Conservation (phyloP, 495 filamentous ascomycete genomes). For the Clavariopsis aquatica region DNA sequence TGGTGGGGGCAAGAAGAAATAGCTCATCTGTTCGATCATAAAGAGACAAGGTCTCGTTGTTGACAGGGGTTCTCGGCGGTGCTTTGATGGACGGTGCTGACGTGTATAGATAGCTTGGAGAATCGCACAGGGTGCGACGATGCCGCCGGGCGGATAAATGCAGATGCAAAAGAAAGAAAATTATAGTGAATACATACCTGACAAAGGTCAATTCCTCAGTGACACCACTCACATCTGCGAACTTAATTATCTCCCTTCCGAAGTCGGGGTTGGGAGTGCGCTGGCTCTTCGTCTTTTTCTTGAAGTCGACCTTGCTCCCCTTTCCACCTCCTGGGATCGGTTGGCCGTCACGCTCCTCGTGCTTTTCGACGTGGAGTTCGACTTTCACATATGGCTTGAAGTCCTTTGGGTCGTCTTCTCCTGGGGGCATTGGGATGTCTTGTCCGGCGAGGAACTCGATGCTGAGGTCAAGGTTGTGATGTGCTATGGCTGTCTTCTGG, state of each 20-base stretch:
- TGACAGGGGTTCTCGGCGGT: no score
- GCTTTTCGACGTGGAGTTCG: slow-evolving; percentile 75
- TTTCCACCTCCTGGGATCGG: slow-evolving; percentile 51
- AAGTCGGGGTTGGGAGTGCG: slow-evolving; percentile 72
- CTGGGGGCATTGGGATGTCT: slow-evolving; percentile 55
- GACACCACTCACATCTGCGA: slow-evolving; percentile 63
- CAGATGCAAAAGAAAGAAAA: slow-evolving; percentile 13
- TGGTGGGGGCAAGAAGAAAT: neutral
- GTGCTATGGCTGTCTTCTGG: slow-evolving; percentile 35
- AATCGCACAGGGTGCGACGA: neutral
- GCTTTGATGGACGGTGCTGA: neutral
- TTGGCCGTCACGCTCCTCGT: slow-evolving; percentile 44
- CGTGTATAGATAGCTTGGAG: neutral
- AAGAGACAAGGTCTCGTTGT: neutral
- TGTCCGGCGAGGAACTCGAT: slow-evolving; percentile 61
- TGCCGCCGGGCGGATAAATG: neutral
- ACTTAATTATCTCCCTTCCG: slow-evolving; percentile 60
- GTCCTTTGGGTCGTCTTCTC: slow-evolving; percentile 55
- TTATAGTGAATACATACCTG: slow-evolving; percentile 53
- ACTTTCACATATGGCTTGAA: slow-evolving; percentile 81
- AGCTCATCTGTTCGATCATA: neutral
- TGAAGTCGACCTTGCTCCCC: slow-evolving; percentile 63
- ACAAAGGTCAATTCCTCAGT: slow-evolving; percentile 80
- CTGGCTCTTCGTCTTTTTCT: slow-evolving; percentile 63
- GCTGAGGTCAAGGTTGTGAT: slow-evolving; percentile 54